Conservation (phyloP, 2,329 filamentous ascomycete species). For the Sporothrix pallida region DNA sequence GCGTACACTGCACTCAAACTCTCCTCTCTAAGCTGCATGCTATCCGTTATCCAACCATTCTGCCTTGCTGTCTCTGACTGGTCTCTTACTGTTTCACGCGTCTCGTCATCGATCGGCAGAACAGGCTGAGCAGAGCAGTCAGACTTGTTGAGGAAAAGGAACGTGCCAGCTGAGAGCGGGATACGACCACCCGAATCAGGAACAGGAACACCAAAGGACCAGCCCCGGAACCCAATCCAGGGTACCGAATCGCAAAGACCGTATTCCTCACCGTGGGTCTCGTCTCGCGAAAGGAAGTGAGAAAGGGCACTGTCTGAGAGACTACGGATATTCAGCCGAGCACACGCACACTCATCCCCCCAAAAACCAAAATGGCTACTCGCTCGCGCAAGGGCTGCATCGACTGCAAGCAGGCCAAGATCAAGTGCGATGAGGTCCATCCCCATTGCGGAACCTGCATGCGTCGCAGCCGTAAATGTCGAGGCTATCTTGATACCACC, state of each 20-base stretch:
- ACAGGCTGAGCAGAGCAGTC: background rate
- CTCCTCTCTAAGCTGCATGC: too few relatives aligned
- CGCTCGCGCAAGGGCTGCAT: constrained; percentile 38
- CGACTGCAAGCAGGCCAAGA: constrained; percentile 38
- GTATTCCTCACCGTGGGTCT: background rate
- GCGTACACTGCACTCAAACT: background rate
- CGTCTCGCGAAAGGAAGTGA: background rate
- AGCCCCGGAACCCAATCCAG: background rate
- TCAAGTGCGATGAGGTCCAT: constrained; percentile 38
- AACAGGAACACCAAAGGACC: background rate
- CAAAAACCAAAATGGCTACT: constrained; percentile 32
- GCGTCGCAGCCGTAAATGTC: constrained; percentile 35
- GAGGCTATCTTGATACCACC: constrained; percentile 32
- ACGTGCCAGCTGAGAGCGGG: background rate
- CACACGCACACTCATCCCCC: background rate
- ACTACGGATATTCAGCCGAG: background rate
- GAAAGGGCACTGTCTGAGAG: too few relatives aligned
- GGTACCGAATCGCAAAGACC: too few relatives aligned
- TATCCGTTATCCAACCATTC: too few relatives aligned
- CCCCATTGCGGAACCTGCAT: constrained; percentile 36
- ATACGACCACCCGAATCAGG: background rate
- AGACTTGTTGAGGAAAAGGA: background rate
- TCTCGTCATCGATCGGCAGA: constrained; percentile 16
- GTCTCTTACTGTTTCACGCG: background rate
- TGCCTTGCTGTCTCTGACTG: background rate